These are phyloP conservation scores for Nicotiana otophora DNA, from an alignment of 257 asterid genomes.

Conservation along the genomic window DNA sequence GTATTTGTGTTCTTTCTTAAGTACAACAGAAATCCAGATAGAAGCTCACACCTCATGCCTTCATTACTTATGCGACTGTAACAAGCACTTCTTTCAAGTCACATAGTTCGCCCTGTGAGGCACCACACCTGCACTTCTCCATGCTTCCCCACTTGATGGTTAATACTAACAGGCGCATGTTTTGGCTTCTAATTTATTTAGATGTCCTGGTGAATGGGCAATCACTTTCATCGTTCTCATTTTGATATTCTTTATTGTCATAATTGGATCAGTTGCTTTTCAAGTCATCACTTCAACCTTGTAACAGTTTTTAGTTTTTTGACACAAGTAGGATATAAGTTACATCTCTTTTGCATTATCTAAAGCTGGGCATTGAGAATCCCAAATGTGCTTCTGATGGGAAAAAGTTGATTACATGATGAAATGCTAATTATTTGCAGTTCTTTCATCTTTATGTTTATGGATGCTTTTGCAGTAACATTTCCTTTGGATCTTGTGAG, in stretches of 20 bases:
- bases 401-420: not conserved
- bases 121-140: not conserved
- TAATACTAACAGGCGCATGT: not conserved
- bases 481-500: constrained; percentile 84
- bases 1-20: not conserved
- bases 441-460: not conserved
- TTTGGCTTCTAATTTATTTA: not conserved
- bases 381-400: not conserved
- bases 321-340: not conserved
- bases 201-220: not conserved
- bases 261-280: constrained; percentile 2
- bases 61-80: not conserved
- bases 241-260: not conserved
- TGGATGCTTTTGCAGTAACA: constrained; percentile 46
- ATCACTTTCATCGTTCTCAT: not conserved
- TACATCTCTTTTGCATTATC: not conserved
- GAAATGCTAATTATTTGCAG: not conserved
- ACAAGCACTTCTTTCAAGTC: not conserved
- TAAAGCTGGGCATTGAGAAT: not conserved
- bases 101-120: not conserved
- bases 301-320: not conserved
- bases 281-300: not conserved
- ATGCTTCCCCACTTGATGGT: not conserved
- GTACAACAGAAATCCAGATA: not conserved
- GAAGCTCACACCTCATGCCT: not conserved